Base-by-base conservation (phyloP, 129 eudicot species). In the Helichrysum umbraculigerum region DNA sequence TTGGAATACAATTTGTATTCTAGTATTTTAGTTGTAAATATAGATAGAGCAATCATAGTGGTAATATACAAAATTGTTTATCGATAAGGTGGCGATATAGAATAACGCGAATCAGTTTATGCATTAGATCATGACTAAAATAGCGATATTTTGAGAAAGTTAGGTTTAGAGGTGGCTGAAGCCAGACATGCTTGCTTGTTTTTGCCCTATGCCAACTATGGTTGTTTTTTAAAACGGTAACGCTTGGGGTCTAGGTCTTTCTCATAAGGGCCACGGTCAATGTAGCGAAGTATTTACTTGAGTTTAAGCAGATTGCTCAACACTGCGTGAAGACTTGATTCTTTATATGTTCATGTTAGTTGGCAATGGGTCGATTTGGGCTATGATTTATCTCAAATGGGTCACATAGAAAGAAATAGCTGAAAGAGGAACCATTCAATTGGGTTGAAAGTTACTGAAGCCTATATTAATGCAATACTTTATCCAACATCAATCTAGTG, bases 51-150 rank as follows among this genome's bases (percentile, higher is more conserved):
- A 70, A 15, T 15, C 28, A 50, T 2, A 16, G 28, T 29, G 21
- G 5, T 70, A 50, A 50, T 3, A 70, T 21, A 50, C 25, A 44
- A 50, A 70, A 25, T 22, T 72, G 76, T n/a, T 72, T 35, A 37
- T 67, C 30, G 17, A 66, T 64, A 33, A 34, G 12, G 70, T 33
- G 70, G 10, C 11, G 19, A 61, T 62, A 6, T 62, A 1, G 17
- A 12, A 28, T 62, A 62, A 28, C 6, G 68, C 28, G 2, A 25
- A 12, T 29, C 30, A 58, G 5, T 20, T 58, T 11, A 19, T 58
- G 30, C 28, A 1, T 58, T 58, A 58, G 64, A 12, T 7, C 32
- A 1, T 58, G 64, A 58, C 64, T 6, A 29, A 21, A 62, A 14
- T 61, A 61, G n/a, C 2, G 21, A 52, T 16, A 7, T 17, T 54